Percentiles rank a stretch among this genome's conserved stretches.
These are phyloP conservation scores for Zymoseptoria tritici DNA, from an alignment of 2,329 filamentous ascomycete genomes.

Conservation along the genomic window DNA sequence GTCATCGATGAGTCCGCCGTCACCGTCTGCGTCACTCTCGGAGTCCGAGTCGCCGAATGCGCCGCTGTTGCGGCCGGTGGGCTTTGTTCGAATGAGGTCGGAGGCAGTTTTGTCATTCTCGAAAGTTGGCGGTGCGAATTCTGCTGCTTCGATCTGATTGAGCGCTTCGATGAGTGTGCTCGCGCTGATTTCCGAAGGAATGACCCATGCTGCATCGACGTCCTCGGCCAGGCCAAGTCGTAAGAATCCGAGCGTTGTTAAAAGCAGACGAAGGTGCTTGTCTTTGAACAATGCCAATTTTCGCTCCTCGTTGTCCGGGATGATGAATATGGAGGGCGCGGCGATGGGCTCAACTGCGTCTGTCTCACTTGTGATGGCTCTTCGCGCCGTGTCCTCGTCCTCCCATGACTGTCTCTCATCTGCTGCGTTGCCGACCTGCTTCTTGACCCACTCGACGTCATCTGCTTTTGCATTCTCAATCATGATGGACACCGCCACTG, in stretches of 20 bases:
- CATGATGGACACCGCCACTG: slow-evolving; percentile 69
- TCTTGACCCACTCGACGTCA: slow-evolving; percentile 74
- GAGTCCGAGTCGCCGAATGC: slow-evolving; percentile 53
- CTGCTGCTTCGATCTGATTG: slow-evolving; percentile 67
- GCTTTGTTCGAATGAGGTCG: slow-evolving; percentile 69
- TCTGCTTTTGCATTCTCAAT: slow-evolving; percentile 72
- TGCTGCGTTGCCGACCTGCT: slow-evolving; percentile 58
- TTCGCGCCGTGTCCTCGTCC: slow-evolving; percentile 56
- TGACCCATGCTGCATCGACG: slow-evolving; percentile 67
- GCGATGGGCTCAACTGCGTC: slow-evolving; percentile 28
- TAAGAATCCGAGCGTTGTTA: slow-evolving; percentile 67
- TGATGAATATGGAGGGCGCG: slow-evolving; percentile 49
- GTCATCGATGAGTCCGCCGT: slow-evolving; percentile 19
- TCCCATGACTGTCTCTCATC: slow-evolving; percentile 73
- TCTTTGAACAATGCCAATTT: slow-evolving; percentile 80
- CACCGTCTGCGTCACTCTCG: slow-evolving; percentile 36
- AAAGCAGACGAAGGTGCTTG: slow-evolving; percentile 74
- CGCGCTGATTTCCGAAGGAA: slow-evolving; percentile 60
- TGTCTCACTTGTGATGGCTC: slow-evolving; percentile 25
- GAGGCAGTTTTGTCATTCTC: slow-evolving; percentile 68
- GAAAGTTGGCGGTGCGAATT: slow-evolving; percentile 70
- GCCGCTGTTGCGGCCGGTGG: slow-evolving; percentile 42
- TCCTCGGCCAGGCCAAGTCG: slow-evolving; percentile 61
- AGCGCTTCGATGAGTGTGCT: slow-evolving; percentile 60
- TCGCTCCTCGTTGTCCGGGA: slow-evolving; percentile 57